These are phyloP conservation scores for Neocatenulostroma microsporum DNA, from an alignment of 2,329 filamentous ascomycete genomes.

Conservation along the genomic window DNA sequence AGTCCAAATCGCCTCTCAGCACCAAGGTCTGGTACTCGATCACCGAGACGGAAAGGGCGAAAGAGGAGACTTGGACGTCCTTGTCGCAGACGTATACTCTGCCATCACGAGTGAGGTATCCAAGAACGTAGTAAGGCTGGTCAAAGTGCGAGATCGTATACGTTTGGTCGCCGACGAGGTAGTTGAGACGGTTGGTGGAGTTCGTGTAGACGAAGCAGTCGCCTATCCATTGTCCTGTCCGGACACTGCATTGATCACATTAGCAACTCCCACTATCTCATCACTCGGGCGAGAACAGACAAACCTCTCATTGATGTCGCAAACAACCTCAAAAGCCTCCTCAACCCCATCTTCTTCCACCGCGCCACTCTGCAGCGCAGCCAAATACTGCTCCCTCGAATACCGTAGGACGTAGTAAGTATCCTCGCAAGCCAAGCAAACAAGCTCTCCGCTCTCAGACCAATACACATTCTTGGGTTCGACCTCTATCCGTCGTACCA, in stretches of 20 bases:
- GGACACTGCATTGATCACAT: conserved; percentile 60
- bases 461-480: conserved; percentile 73
- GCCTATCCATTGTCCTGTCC: conserved; percentile 94
- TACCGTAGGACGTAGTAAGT: conserved; percentile 91
- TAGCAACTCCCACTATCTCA: no score
- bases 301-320: conserved; percentile 82
- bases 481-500: conserved; percentile 86
- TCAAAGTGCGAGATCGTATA: conserved; percentile 98
- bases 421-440: conserved; percentile 87
- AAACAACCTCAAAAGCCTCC: conserved; percentile 90
- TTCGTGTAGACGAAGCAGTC: conserved; percentile 99
- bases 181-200: conserved; percentile 91
- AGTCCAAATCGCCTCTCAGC: conserved; percentile 85
- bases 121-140: conserved; percentile 86
- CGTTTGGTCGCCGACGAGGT: conserved; percentile 93
- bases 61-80: conserved; percentile 86
- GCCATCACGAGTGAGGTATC: conserved; percentile 93
- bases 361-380: conserved; percentile 71
- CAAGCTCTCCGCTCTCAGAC: conserved; percentile 92
- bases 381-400: conserved; percentile 78
- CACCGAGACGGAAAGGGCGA: conserved; percentile 80
- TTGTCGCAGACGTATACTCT: conserved; percentile 93
- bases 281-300: no score
- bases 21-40: conserved; percentile 97
- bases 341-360: conserved; percentile 90